Evolutionary conservation across 1,284 basidiomycete genomes (phyloP).

Genomic region (Phellinidium pouzarii): DNA sequence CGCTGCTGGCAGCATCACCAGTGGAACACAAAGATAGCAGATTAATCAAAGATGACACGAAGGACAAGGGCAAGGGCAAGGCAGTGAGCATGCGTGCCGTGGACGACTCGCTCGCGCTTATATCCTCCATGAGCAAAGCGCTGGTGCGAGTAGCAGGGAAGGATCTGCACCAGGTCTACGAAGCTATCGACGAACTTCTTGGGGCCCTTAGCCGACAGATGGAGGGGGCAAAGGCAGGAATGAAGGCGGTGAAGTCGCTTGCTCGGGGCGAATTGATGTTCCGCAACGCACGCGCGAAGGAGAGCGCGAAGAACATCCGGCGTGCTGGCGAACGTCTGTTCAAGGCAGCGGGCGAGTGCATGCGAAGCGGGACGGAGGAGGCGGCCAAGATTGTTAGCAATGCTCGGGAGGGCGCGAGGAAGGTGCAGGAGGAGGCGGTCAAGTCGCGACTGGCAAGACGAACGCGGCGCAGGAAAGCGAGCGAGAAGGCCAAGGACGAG

Average conservation of each 20-base stretch:
- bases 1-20: not conserved
- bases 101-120: conserved; percentile 6
- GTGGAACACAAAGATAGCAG: not conserved
- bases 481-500: not conserved
- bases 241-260: not conserved
- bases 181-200: conserved; percentile 17
- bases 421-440: not conserved
- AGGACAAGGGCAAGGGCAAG: not conserved
- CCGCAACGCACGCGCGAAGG: conserved; percentile 16
- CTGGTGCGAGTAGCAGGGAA: conserved; percentile 7
- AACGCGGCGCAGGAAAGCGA: conserved; percentile 3
- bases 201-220: conserved; percentile 10
- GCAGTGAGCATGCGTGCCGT: conserved; percentile 12
- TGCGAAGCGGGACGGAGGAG: conserved; percentile 7
- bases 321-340: conserved; percentile 13
- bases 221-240: not conserved
- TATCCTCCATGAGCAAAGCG: conserved; percentile 13
- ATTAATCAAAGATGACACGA: not conserved
- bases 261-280: not conserved
- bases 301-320: conserved; percentile 15
- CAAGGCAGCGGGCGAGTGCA: conserved; percentile 7
- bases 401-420: conserved; percentile 9
- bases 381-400: conserved; percentile 6
- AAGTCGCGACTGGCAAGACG: conserved; percentile 10
- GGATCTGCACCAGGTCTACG: conserved; percentile 13